Percentiles rank a stretch among this genome's conserved stretches.
These are phyloP conservation scores for Suillus subaureus DNA, from an alignment of 768 basidiomycete genomes.

Conservation along the genomic window DNA sequence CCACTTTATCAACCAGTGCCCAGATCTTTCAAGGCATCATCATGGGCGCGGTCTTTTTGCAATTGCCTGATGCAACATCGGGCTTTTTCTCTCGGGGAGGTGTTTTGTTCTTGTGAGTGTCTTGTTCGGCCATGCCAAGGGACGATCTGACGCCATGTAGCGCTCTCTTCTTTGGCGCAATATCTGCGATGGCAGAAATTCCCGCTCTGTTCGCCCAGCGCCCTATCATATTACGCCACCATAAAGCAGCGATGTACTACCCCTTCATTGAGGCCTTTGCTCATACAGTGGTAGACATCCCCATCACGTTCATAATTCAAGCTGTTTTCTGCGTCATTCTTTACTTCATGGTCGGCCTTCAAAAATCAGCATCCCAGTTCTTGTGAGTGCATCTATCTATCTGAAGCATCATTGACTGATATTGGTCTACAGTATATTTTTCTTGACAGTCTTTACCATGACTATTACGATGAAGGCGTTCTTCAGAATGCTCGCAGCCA, in stretches of 20 bases:
- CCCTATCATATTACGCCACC: constrained; percentile 44
- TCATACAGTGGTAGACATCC: constrained; percentile 47
- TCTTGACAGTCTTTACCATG: constrained; percentile 53
- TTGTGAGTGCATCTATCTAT: constrained; percentile 27
- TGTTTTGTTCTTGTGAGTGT: constrained; percentile 70
- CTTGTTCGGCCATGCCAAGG: constrained; percentile 16
- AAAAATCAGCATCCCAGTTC: constrained; percentile 21
- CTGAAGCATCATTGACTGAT: constrained; percentile 42
- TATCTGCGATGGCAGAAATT: constrained; percentile 56
- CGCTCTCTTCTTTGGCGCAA: constrained; percentile 50
- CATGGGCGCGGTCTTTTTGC: constrained; percentile 44
- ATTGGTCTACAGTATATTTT: constrained; percentile 53
- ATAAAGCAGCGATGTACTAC: constrained; percentile 48
- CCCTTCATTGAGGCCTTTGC: constrained; percentile 50
- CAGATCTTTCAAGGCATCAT: constrained; percentile 23
- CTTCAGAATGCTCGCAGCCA: constrained; percentile 67
- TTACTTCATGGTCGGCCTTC: constrained; percentile 25
- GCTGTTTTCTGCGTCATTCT: constrained; percentile 13
- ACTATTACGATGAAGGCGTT: constrained; percentile 71
- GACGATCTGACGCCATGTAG: constrained; percentile 47
- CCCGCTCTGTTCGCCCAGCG: constrained; percentile 48
- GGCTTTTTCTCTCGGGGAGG: constrained; percentile 63
- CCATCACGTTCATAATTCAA: constrained; percentile 35
- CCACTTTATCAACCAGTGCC: constrained; percentile 36
- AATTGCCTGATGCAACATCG: constrained; percentile 35